These are phyloP conservation scores for Penicillium odoratum DNA, from an alignment of 495 filamentous ascomycete species.

Conservation along the genomic window DNA sequence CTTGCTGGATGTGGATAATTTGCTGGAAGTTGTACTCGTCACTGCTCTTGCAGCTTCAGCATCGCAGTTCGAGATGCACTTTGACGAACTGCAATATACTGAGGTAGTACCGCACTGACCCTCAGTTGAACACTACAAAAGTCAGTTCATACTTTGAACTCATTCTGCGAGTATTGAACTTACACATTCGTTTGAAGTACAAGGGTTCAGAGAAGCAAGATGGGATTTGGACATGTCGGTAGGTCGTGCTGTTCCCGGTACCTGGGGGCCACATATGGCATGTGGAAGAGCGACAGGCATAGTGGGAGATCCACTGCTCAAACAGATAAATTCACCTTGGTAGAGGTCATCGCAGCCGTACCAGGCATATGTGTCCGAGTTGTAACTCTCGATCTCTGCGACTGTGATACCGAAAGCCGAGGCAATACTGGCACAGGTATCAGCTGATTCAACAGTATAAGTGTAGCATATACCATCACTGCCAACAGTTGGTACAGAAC, in stretches of 20 bases:
- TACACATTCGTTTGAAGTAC: conserved; percentile 13
- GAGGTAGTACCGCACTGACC: conserved; percentile 12
- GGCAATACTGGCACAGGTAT: conserved; percentile 15
- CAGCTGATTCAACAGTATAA: conserved; percentile 8
- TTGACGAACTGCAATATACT: background rate
- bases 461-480: conserved; percentile 7
- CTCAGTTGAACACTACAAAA: background rate
- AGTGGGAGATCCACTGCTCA: conserved; percentile 16
- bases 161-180: background rate
- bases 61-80: conserved; percentile 1
- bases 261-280: conserved; percentile 23
- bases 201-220: conserved; percentile 20
- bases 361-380: conserved; percentile 14
- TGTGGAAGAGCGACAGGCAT: conserved; percentile 24
- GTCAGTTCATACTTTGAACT: background rate
- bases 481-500: background rate
- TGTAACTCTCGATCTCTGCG: conserved; percentile 16
- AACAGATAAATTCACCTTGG: conserved; percentile 16
- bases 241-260: conserved; percentile 17
- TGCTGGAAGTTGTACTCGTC: background rate
- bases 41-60: background rate
- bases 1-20: background rate
- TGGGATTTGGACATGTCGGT: conserved; percentile 9
- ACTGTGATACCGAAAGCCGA: conserved; percentile 6
- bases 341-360: conserved; percentile 8